Base-by-base conservation (phyloP, 2,329 filamentous ascomycete genomes). In the Ophiostoma himal-ulmi region DNA sequence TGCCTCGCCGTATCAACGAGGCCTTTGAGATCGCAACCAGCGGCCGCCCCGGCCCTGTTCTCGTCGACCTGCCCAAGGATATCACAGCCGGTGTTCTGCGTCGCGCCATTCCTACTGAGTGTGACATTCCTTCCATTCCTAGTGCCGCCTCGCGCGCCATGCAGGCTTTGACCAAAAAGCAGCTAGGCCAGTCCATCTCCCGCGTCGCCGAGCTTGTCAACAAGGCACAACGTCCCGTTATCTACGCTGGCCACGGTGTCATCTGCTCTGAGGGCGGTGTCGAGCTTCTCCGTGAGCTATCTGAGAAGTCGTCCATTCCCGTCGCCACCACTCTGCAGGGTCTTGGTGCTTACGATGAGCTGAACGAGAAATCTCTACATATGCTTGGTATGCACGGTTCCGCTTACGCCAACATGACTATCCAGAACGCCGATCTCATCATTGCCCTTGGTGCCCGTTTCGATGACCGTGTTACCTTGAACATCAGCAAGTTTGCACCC, bases 371-470 rank as follows among this genome's bases (percentile, higher is more conserved):
- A 86, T 91, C 94, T 64, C 86, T 98, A 68, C 94, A 98, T 82
- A 99, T 99, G 95, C 88, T 98, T 39, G 95, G 95, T 74, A 98
- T 98, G 95, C 94, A 98, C 83, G 95, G 95, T 72, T 91, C 94
- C 10, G 94, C 93, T 8, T 99, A 96, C 77, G 95, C 95, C 79
- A 99, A 99, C 84, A 93, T 97, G 91, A 89, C 95, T 20, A 97
- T 99, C 84, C 94, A 99, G 81, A 91, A 97, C 79, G 92, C 95
- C 17, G 95, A 99, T 81, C 84, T 99, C 73, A 95, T 99, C 80
- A 92, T 99, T 76, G 94, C 94, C 69, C 88, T 99, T 26, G 95
- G 95, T 76, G 93, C 89, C 67, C 92, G 94, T 71, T 98, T 99
- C 78, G 95, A 99, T 78, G 95, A 99, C 80, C 94, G 95, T 81